A percentile compares a stretch with the other conserved stretches of the same genome.
Conservation (phyloP, 345 rosid genomes). For the Mercurialis annua region DNA sequence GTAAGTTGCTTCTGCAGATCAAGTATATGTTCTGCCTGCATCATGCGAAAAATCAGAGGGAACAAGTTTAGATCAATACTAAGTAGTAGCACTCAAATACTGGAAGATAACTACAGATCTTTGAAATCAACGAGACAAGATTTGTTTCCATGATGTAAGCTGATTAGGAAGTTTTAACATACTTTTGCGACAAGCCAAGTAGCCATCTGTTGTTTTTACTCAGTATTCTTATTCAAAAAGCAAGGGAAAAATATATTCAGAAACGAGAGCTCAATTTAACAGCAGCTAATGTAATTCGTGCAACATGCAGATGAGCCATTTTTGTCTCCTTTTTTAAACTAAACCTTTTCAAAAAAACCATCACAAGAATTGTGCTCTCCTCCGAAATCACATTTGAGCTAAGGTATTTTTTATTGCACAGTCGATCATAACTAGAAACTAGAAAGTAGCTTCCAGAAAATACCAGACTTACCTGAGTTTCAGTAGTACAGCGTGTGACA, state of each 20-base stretch:
- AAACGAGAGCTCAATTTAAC: too few species aligned
- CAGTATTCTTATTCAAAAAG: background rate
- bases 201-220: background rate
- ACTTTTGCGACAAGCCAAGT: background rate
- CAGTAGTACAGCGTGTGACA: slow-evolving; percentile 55
- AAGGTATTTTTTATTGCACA: slow-evolving; percentile 11
- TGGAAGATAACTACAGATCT: background rate
- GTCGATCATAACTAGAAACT: slow-evolving; percentile 23
- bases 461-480: slow-evolving; percentile 45
- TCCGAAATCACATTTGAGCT: background rate
- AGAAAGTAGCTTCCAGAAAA: slow-evolving; percentile 8
- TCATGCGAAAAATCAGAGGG: background rate
- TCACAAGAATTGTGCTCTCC: too few species aligned
- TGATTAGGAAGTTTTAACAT: background rate
- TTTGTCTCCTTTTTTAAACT: too few species aligned
- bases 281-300: too few species aligned
- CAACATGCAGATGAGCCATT: too few species aligned
- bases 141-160: background rate
- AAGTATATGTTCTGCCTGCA: slow-evolving; percentile 78
- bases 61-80: background rate
- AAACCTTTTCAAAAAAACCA: too few species aligned
- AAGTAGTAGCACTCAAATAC: background rate
- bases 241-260: too few species aligned
- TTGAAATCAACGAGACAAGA: background rate
- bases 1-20: slow-evolving; percentile 93